Conservation (phyloP, 352 stramenopile species). For the Phytopythium delawarense region DNA sequence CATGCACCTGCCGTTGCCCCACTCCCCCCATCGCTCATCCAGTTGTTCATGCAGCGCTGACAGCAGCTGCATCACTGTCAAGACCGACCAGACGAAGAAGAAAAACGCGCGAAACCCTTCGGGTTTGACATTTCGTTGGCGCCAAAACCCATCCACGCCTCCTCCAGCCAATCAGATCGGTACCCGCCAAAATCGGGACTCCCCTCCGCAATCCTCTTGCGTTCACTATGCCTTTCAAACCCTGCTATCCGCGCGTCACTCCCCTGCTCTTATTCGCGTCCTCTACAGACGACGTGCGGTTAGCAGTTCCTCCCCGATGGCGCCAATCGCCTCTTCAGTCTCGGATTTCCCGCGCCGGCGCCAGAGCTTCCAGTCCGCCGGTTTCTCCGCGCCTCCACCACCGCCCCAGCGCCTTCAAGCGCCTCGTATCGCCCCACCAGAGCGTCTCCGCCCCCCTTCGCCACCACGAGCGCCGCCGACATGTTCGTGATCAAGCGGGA, state of each 20-base stretch:
- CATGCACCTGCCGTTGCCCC: too few species aligned
- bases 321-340: background rate
- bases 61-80: too few species aligned
- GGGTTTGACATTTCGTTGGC: background rate
- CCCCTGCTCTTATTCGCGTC: background rate
- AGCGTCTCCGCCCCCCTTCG: too few species aligned
- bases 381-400: too few species aligned
- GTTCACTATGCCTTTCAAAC: background rate
- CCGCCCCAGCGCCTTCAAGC: too few species aligned
- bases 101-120: background rate
- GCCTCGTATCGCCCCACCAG: too few species aligned
- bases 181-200: background rate
- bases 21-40: too few species aligned
- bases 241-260: background rate
- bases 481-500: constrained; percentile 97
- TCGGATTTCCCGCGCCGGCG: background rate
- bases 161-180: constrained; percentile 1
- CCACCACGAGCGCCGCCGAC: background rate
- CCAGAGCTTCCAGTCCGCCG: background rate
- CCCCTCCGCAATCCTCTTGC: background rate
- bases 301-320: background rate
- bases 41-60: too few species aligned
- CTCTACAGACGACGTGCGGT: background rate
- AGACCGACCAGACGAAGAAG: too few species aligned
- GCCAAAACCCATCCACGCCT: constrained; percentile 2